Conservation (phyloP, 2,329 filamentous ascomycete genomes). For the Apiospora koreana region DNA sequence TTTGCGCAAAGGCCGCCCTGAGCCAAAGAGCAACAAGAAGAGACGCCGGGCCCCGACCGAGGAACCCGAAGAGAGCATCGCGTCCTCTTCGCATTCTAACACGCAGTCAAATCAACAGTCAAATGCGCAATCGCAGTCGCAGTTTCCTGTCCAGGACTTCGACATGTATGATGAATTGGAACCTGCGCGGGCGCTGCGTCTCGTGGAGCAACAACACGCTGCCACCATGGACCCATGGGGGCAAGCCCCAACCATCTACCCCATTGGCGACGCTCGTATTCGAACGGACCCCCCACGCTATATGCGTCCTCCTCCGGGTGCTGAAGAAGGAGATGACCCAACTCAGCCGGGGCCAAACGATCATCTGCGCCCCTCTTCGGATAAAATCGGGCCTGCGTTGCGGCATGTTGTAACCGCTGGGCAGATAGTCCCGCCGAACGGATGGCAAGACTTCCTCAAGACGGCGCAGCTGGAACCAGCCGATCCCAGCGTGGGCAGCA, state of each 20-base stretch:
- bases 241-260: background rate
- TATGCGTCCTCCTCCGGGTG: background rate
- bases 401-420: background rate
- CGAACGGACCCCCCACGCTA: background rate
- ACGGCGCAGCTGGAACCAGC: background rate
- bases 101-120: background rate
- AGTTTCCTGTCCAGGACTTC: background rate
- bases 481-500: background rate
- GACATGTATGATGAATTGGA: background rate
- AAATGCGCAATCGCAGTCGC: background rate
- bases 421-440: background rate
- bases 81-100: background rate
- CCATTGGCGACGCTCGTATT: background rate
- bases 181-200: background rate
- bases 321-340: background rate
- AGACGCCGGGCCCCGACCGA: conserved; percentile 1
- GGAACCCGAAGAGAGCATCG: conserved; percentile 13
- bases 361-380: background rate
- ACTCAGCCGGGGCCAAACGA: background rate
- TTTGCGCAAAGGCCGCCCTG: conserved; percentile 10
- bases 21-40: conserved; percentile 8
- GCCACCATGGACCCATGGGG: background rate
- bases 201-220: background rate
- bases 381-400: background rate
- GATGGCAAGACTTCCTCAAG: background rate